Evolutionary conservation across 2,329 filamentous ascomycete species (phyloP).

Genomic region (Ceratocystis ficicola): DNA sequence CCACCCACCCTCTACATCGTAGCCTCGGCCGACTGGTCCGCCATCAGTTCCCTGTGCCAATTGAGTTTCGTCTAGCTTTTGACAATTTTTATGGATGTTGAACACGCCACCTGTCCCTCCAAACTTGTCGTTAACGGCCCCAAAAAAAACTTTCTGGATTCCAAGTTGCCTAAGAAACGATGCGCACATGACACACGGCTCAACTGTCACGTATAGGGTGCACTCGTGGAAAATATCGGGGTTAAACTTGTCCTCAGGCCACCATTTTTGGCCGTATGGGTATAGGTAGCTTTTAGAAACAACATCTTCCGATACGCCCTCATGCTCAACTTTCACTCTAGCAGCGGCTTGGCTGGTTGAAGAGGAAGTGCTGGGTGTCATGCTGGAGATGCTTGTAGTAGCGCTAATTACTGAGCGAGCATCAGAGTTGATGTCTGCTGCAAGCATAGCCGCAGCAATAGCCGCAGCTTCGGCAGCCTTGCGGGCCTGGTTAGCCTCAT

Average conservation of each 20-base stretch:
- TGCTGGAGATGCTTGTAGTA: constrained; percentile 15
- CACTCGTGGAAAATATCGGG: constrained; percentile 40
- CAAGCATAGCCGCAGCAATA: constrained; percentile 30
- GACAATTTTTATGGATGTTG: constrained; percentile 50
- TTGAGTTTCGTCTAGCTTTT: constrained; percentile 21
- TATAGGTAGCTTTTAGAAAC: constrained; percentile 45
- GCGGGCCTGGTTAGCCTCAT: constrained; percentile 23
- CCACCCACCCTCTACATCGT: constrained; percentile 74
- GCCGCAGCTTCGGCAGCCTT: constrained; percentile 27
- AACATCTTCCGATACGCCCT: constrained; percentile 34
- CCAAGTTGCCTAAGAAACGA: constrained; percentile 78
- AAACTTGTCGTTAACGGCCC: constrained; percentile 91
- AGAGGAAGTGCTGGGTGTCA: constrained; percentile 19
- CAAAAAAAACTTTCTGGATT: constrained; percentile 85
- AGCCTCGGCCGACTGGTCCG: constrained; percentile 63
- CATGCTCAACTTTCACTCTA: constrained; percentile 21
- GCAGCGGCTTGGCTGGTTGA: constrained; percentile 17
- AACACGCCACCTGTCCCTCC: constrained; percentile 92
- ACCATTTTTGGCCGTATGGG: constrained; percentile 46
- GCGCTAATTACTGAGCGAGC: constrained; percentile 17
- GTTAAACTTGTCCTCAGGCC: constrained; percentile 20
- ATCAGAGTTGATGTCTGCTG: constrained; percentile 17
- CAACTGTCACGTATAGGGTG: constrained; percentile 89
- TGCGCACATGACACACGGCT: constrained; percentile 98
- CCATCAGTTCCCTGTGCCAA: constrained; percentile 37